Evolutionary conservation across 2,329 filamentous ascomycete species (phyloP).

Genomic region (Corynespora cassiicola): DNA sequence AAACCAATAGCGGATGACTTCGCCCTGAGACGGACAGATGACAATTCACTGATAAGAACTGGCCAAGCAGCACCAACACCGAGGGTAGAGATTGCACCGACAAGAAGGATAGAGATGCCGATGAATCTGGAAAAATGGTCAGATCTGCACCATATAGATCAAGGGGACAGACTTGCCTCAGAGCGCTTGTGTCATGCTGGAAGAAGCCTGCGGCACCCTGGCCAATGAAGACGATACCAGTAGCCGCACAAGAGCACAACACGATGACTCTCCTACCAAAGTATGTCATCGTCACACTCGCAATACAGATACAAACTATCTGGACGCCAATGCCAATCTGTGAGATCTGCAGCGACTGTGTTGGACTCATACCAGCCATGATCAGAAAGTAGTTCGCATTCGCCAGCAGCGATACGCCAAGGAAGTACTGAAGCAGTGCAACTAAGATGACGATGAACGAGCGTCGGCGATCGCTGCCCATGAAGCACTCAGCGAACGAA

Average conservation of each 20-base stretch:
- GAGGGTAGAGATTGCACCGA: slow-evolving; percentile 69
- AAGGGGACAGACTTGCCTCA: background rate
- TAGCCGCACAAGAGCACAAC: slow-evolving; percentile 5
- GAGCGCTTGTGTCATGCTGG: background rate
- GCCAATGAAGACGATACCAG: slow-evolving; percentile 6
- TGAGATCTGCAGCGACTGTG: slow-evolving; percentile 7
- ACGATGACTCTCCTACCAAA: slow-evolving; percentile 8
- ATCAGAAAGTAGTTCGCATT: slow-evolving; percentile 12
- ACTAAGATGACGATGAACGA: slow-evolving; percentile 67
- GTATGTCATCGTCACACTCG: slow-evolving; percentile 4
- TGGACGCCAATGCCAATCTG: slow-evolving; percentile 10
- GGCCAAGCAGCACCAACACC: slow-evolving; percentile 86
- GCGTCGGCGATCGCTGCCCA: slow-evolving; percentile 74
- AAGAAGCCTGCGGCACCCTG: slow-evolving; percentile 7
- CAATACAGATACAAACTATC: slow-evolving; percentile 9
- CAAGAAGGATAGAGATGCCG: background rate
- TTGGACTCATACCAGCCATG: slow-evolving; percentile 12
- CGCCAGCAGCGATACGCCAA: slow-evolving; percentile 9
- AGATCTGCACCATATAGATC: background rate
- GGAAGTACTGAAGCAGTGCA: slow-evolving; percentile 11
- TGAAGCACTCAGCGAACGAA: slow-evolving; percentile 71
- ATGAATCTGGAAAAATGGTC: background rate
- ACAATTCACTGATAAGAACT: slow-evolving; percentile 80
- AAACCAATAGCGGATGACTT: slow-evolving; percentile 77
- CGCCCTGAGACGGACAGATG: slow-evolving; percentile 78